Conservation (phyloP, 495 filamentous ascomycete species). For the Penicillium parvum region DNA sequence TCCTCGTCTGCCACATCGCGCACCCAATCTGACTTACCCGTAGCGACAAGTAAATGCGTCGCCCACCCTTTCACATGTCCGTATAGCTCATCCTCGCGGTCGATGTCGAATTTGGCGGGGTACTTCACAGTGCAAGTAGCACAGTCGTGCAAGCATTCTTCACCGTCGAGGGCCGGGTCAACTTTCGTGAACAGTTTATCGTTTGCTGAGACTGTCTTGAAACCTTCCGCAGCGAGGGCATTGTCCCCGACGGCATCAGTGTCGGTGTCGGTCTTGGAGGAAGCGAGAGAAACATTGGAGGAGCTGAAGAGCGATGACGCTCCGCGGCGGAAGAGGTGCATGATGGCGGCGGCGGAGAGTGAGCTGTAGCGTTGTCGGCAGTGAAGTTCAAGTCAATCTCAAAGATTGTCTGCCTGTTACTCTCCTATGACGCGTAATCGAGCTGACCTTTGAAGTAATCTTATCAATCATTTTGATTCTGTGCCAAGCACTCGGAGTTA, state of each 20-base stretch:
- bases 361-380: background rate
- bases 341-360: slow-evolving; percentile 5
- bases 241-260: slow-evolving; percentile 22
- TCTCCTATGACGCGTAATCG: slow-evolving; percentile 4
- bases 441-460: slow-evolving; percentile 11
- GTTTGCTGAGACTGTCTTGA: slow-evolving; percentile 33
- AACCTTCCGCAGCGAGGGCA: slow-evolving; percentile 28
- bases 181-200: slow-evolving; percentile 48
- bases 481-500: slow-evolving; percentile 19
- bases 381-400: background rate
- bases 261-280: slow-evolving; percentile 24
- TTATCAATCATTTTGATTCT: slow-evolving; percentile 33
- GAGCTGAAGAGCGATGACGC: slow-evolving; percentile 34
- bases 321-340: slow-evolving; percentile 39
- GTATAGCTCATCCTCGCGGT: slow-evolving; percentile 75
- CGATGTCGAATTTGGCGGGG: slow-evolving; percentile 70
- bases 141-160: slow-evolving; percentile 89
- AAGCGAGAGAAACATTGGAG: slow-evolving; percentile 25
- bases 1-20: slow-evolving; percentile 83
- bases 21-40: slow-evolving; percentile 93
- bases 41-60: slow-evolving; percentile 87
- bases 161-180: slow-evolving; percentile 70
- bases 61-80: slow-evolving; percentile 85
- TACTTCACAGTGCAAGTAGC: slow-evolving; percentile 73
- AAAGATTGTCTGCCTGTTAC: background rate